These are phyloP conservation scores for Blastosporella zonata DNA, from an alignment of 1,284 basidiomycete genomes.

Conservation along the genomic window DNA sequence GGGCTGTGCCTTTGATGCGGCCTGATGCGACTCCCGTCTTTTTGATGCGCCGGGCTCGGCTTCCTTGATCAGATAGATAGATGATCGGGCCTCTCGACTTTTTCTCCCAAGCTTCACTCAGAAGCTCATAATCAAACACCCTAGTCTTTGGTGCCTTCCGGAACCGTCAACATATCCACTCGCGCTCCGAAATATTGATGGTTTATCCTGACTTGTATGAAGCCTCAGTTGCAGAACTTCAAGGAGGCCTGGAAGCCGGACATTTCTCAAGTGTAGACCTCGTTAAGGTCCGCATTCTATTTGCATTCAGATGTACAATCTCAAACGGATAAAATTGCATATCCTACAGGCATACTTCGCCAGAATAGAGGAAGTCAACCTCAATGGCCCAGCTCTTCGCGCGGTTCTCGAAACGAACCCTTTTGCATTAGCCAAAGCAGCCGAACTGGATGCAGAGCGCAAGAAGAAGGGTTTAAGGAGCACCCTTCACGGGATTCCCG, in stretches of 20 bases:
- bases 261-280: constrained; percentile 64
- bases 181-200: constrained; percentile 15
- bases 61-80: too few relatives aligned
- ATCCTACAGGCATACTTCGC: constrained; percentile 40
- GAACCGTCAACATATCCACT: constrained; percentile 16
- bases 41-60: too few relatives aligned
- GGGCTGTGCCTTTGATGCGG: too few relatives aligned
- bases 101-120: too few relatives aligned
- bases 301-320: not conserved
- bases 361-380: constrained; percentile 69
- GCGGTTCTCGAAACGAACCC: constrained; percentile 67
- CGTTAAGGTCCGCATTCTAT: constrained; percentile 45
- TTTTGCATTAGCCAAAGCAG: constrained; percentile 52
- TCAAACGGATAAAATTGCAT: not conserved
- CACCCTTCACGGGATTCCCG: constrained; percentile 66
- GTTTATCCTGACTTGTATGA: constrained; percentile 55
- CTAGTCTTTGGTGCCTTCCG: not conserved
- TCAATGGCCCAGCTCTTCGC: constrained; percentile 55
- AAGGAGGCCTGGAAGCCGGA: constrained; percentile 47
- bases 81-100: too few relatives aligned
- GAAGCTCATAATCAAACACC: too few relatives aligned
- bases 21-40: too few relatives aligned
- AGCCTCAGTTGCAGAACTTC: constrained; percentile 55
- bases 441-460: constrained; percentile 53
- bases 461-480: constrained; percentile 44